phyloP scores from a whole-genome alignment of 2,329 filamentous ascomycete species.

The Claviceps cyperi region DNA sequence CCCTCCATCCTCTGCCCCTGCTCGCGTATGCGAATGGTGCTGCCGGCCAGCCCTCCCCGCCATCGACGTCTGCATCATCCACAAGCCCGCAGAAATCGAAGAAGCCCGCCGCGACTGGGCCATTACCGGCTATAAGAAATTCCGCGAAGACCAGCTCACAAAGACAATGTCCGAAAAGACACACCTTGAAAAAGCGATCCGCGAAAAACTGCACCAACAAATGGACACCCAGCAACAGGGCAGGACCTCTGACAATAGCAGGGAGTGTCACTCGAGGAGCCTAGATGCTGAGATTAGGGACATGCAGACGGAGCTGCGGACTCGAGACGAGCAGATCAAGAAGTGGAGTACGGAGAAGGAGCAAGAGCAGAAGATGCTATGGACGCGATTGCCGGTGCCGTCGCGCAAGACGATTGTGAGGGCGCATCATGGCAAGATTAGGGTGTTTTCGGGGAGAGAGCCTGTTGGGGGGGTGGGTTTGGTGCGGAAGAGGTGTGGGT shows the following conservation, averaged over 20 bases:
- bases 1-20: neutral
- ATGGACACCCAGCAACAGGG: too few relatives aligned
- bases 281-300: neutral
- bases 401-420: neutral
- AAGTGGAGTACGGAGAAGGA: neutral
- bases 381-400: neutral
- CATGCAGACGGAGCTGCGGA: neutral
- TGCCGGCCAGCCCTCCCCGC: neutral
- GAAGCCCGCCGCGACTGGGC: neutral
- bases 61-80: neutral
- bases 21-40: neutral
- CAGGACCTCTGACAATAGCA: neutral
- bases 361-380: neutral
- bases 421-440: constrained; percentile 1
- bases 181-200: neutral
- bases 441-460: neutral
- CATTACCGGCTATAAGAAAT: neutral
- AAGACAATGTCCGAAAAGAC: neutral
- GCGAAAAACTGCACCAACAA: neutral
- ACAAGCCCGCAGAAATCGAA: neutral
- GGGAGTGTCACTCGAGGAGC: neutral
- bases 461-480: neutral
- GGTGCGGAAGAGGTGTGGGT: neutral
- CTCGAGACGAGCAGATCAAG: neutral
- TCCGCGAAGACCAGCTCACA: neutral